These are phyloP conservation scores for Tanacetum coccineum DNA, from an alignment of 129 eudicot species.

Conservation along the genomic window DNA sequence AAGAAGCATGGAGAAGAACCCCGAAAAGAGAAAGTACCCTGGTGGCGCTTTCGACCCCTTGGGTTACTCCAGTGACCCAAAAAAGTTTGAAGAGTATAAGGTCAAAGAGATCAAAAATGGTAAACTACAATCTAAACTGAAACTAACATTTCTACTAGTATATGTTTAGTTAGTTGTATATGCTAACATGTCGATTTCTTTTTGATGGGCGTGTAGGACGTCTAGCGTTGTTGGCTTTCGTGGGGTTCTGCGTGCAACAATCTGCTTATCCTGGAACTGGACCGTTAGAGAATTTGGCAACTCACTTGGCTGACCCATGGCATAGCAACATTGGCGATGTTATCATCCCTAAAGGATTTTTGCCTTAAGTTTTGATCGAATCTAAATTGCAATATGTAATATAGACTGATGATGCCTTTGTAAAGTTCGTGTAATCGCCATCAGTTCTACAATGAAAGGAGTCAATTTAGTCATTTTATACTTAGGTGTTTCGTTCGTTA, in stretches of 20 bases:
- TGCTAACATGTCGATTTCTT: neutral
- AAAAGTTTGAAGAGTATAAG: conserved; percentile 63
- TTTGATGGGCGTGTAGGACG: conserved; percentile 54
- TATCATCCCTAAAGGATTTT: conserved; percentile 63
- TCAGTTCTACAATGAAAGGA: too few relatives aligned
- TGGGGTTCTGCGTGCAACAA: conserved; percentile 92
- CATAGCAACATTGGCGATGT: conserved; percentile 96
- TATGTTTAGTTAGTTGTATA: too few relatives aligned
- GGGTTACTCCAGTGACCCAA: conserved; percentile 97
- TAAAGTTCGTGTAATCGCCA: too few relatives aligned
- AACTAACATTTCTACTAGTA: neutral
- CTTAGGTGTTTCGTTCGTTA: too few relatives aligned
- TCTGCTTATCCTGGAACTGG: conserved; percentile 99
- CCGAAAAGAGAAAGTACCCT: conserved; percentile 94
- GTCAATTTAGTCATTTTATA: too few relatives aligned
- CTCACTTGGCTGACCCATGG: conserved; percentile 99
- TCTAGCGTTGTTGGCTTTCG: conserved; percentile 86
- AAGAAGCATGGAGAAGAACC: conserved; percentile 90
- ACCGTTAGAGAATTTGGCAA: conserved; percentile 95
- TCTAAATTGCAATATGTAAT: too few relatives aligned
- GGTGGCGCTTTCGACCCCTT: conserved; percentile 99
- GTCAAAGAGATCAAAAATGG: conserved; percentile 97
- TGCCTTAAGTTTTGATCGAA: conserved; percentile 15
- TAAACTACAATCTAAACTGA: conserved; percentile 7
- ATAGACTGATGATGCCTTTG: too few relatives aligned